Base-by-base conservation (phyloP, 2,329 filamentous ascomycete genomes). In the Epichloe brachyelytri region DNA sequence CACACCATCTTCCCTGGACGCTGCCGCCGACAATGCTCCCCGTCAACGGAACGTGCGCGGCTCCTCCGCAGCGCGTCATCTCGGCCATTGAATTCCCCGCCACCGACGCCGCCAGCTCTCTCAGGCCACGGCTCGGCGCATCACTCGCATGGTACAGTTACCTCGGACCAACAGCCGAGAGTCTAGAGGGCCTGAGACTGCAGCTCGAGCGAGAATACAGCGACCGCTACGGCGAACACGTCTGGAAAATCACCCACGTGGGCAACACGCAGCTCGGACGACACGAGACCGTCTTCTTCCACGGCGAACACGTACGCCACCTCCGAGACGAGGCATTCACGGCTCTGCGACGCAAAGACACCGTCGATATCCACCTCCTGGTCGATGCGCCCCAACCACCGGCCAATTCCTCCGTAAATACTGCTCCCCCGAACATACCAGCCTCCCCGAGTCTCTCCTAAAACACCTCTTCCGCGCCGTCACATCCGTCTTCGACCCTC, bases 1-100 rank as follows among this genome's bases (percentile, higher is more conserved):
- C 83, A 90, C 64, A 91, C 85, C 0, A 83, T 87, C 59, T 97
- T 89, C 61, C 93, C 0, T 97, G 91, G 91, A 97, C 93, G 0
- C 71, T 98, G 0, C 91, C 93, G 0, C 72, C 74, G 1, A 75
- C 79, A 26, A 74, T 95, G 58, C 76, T 96, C 3, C 88, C 90
- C 0, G 68, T 71, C 10, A 81, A 94, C 60, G 91, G 86, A 0
- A 84, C 77, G n/a, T 95, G 88, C 58, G 76, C 83, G 4, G 80
- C 78, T 12, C 83, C 95, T 57, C 75, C 80, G 5, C 74, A 82
- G 51, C 83, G 85, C 17, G 75, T 84, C 10, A 85, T 88, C 3
- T 82, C 93, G 19, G 72, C 72, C 48, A 78, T 84, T 51, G 80
- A 84, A 58, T 84, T 84, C 57, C 77, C 80, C 1, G 65, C 72